Evolutionary conservation across 306 rosid genomes (phyloP).

Genomic region (Biancaea sappan): DNA sequence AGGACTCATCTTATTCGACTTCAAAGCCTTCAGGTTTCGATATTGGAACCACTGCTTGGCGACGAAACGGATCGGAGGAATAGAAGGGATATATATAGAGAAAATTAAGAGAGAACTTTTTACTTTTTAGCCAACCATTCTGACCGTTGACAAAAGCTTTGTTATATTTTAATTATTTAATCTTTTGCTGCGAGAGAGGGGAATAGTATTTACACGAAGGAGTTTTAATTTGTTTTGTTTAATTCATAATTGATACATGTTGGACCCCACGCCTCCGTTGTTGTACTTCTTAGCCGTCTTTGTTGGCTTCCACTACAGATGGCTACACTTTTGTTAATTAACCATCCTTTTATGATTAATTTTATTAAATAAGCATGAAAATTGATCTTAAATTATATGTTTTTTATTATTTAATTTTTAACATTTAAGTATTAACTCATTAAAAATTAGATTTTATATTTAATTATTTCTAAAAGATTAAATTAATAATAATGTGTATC

Average conservation of each 20-base stretch:
- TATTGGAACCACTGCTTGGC: conserved; percentile 5
- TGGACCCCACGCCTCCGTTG: not conserved
- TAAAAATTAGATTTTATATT: too few species aligned
- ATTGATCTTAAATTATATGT: too few species aligned
- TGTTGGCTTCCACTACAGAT: not conserved
- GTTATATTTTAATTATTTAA: not conserved
- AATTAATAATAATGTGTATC: too few species aligned
- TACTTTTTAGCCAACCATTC: conserved; percentile 57
- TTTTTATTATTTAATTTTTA: too few species aligned
- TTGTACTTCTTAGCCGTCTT: not conserved
- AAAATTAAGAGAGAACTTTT: not conserved
- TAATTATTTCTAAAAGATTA: too few species aligned
- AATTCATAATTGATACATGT: not conserved
- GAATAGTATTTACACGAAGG: not conserved
- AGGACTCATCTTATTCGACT: conserved; percentile 35
- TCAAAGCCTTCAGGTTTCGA: not conserved
- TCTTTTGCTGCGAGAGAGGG: not conserved
- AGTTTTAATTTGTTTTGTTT: not conserved
- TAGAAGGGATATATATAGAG: not conserved
- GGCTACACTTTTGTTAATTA: too few species aligned
- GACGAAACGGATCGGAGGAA: not conserved
- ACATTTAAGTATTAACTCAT: too few species aligned
- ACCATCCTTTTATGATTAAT: too few species aligned
- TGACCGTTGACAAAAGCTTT: conserved; percentile 68
- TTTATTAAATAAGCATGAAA: too few species aligned